A percentile compares a stretch with the other conserved stretches of the same genome.
phyloP scores from a whole-genome alignment of 257 asterid genomes.

The Petunia axillaris region DNA sequence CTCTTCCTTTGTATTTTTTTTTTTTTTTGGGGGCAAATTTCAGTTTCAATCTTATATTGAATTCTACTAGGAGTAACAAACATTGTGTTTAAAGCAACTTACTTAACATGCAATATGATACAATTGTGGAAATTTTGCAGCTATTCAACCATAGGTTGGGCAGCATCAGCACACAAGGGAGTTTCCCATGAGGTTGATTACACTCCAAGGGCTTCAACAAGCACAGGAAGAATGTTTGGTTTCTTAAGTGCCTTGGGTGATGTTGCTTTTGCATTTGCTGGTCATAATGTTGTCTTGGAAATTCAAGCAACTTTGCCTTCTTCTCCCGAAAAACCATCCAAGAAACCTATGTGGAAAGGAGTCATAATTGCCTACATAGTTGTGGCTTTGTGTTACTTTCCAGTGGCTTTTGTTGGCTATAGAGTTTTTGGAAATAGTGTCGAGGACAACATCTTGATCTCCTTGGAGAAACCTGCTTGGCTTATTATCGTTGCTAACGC shows the following conservation, averaged over 20 bases:
- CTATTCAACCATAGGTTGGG: constrained; percentile 63
- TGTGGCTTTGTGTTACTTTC: constrained; percentile 56
- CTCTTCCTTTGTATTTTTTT: too few relatives aligned
- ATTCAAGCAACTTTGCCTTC: constrained; percentile 66
- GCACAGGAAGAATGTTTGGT: constrained; percentile 33
- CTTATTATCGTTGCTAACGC: constrained; percentile 47
- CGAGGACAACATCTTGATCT: constrained; percentile 45
- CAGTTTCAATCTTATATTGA: not conserved
- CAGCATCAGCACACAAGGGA: constrained; percentile 42
- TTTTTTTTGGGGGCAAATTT: not conserved
- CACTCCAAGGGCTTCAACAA: constrained; percentile 38
- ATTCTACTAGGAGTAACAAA: too few relatives aligned
- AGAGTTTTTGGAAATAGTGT: constrained; percentile 46
- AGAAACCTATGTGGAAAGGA: constrained; percentile 59
- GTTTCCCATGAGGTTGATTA: constrained; percentile 35
- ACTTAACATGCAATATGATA: too few relatives aligned
- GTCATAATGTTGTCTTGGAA: constrained; percentile 60
- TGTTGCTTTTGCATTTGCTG: constrained; percentile 57
- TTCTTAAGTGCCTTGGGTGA: constrained; percentile 58
- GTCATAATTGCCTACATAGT: constrained; percentile 42
- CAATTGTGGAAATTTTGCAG: constrained; percentile 25
- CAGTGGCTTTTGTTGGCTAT: constrained; percentile 53
- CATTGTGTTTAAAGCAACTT: too few relatives aligned
- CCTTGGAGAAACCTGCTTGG: constrained; percentile 51
- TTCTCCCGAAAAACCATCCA: constrained; percentile 45